phyloP scores from a whole-genome alignment of 2,329 filamentous ascomycete species.

The Chrysosphaeria jannelii region DNA sequence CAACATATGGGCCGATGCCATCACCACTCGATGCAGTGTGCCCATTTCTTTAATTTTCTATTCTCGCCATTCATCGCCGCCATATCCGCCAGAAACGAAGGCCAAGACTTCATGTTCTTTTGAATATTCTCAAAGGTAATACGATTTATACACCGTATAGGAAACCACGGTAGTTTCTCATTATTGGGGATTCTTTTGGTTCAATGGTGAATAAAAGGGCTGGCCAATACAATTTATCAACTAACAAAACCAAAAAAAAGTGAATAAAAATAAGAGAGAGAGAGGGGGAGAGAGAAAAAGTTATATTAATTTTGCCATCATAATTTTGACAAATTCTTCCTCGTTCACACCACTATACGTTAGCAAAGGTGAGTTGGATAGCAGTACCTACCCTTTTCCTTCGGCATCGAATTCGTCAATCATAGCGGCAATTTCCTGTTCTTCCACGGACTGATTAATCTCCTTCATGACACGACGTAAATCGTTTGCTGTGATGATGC shows the following conservation, averaged over 20 bases:
- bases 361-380: not conserved
- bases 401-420: slow-evolving; percentile 95
- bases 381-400: slow-evolving; percentile 31
- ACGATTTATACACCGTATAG: too few relatives aligned
- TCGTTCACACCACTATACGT: slow-evolving; percentile 24
- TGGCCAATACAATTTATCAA: too few relatives aligned
- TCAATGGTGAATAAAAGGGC: too few relatives aligned
- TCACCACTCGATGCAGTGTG: too few relatives aligned
- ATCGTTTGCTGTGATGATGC: slow-evolving; percentile 69
- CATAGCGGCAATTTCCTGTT: slow-evolving; percentile 83
- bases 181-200: too few relatives aligned
- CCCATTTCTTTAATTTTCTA: too few relatives aligned
- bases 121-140: too few relatives aligned
- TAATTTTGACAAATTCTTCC: slow-evolving; percentile 38
- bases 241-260: not conserved
- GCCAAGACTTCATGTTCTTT: too few relatives aligned
- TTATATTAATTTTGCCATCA: slow-evolving; percentile 11
- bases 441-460: slow-evolving; percentile 71
- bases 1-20: too few relatives aligned
- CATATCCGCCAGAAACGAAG: too few relatives aligned
- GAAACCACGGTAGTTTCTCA: too few relatives aligned
- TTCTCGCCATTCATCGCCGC: too few relatives aligned
- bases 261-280: not conserved
- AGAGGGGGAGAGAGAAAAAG: not conserved
- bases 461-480: slow-evolving; percentile 66